Base-by-base conservation (phyloP, 768 basidiomycete genomes). In the Tricholoma terreum region DNA sequence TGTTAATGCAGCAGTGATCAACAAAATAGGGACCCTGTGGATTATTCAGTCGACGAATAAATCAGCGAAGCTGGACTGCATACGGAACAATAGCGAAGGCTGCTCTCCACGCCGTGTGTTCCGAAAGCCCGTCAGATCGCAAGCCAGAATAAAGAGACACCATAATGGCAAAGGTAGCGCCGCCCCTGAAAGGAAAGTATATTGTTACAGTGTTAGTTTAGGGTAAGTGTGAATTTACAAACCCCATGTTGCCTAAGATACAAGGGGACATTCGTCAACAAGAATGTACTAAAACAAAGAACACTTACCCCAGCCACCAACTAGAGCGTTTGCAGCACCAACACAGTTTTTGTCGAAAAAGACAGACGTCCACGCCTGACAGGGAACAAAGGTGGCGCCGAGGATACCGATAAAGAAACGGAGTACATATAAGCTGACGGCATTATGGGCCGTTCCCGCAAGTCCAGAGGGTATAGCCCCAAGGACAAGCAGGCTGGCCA, bases 391-490 rank as follows among this genome's bases (percentile, higher is more conserved):
- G 1, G 83, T 81, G 0, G 71, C 84, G 6, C 85, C 85, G 2
- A 84, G 73, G 45, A 85, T 80, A 10, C 84, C 82, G 49, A 84
- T 83, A 65, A 85, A 83, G 65, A 84, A 84, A 0, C 85, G 76
- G 22, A 58, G 17, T 11, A 33, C 54, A 34, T 57, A 62, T 52
- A 62, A 50, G 31, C 77, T 73, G 1, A 52, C 21, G 1, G 75
- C 77, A 51, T 57, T 75, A 38, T 70, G 66, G n/a, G 75, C 73
- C 1, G 80, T 79, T 27, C 83, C 83, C 1, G 83, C 82, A 10
- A 86, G 68, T 0, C 81, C 84, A 2, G 82, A 84, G 0, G 84
- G 84, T 38, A 86, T 80, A 1, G 83, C 80, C 2, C 84, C 84
- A 0, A 81, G 54, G 22, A 84, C 60, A 24, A 86, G 75, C 35